phyloP scores from a whole-genome alignment of 192 early-diverging fungal genomes.

The Chytriomyces sp. region DNA sequence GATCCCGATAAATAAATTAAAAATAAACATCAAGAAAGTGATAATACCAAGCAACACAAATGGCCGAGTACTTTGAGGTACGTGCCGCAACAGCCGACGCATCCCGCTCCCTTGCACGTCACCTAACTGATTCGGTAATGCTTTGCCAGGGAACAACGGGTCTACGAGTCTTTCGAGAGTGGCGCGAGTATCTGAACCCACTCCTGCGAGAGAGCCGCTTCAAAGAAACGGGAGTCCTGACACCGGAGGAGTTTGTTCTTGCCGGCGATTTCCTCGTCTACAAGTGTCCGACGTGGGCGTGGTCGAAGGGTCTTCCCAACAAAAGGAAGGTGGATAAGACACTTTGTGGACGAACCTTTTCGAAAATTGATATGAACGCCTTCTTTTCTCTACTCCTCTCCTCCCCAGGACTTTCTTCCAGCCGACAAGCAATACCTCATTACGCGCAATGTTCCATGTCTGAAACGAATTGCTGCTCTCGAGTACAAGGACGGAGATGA shows the following conservation, averaged over 20 bases:
- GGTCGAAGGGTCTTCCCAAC: conserved; percentile 70
- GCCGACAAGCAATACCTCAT: conserved; percentile 93
- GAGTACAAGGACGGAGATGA: conserved; percentile 65
- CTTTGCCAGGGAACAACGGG: conserved; percentile 24
- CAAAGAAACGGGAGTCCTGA: conserved; percentile 92
- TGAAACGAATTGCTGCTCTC: conserved; percentile 82
- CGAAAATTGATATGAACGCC: background rate
- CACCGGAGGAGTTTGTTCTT: conserved; percentile 95
- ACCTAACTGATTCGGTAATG: background rate
- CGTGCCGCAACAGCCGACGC: background rate
- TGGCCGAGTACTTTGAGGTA: background rate
- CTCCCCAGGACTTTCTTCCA: conserved; percentile 50
- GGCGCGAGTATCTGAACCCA: conserved; percentile 90
- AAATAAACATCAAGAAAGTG: background rate
- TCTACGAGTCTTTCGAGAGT: conserved; percentile 52
- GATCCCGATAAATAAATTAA: background rate
- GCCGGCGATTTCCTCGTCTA: conserved; percentile 97
- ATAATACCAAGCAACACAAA: background rate
- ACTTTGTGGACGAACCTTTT: conserved; percentile 85
- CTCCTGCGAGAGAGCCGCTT: conserved; percentile 94
- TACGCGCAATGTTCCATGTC: conserved; percentile 93
- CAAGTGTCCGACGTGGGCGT: conserved; percentile 99
- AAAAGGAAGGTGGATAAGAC: conserved; percentile 72
- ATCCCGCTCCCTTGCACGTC: background rate
- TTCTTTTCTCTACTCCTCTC: background rate